Base-by-base conservation (phyloP, 140 eudicot species). In the Senecio squalidus region DNA sequence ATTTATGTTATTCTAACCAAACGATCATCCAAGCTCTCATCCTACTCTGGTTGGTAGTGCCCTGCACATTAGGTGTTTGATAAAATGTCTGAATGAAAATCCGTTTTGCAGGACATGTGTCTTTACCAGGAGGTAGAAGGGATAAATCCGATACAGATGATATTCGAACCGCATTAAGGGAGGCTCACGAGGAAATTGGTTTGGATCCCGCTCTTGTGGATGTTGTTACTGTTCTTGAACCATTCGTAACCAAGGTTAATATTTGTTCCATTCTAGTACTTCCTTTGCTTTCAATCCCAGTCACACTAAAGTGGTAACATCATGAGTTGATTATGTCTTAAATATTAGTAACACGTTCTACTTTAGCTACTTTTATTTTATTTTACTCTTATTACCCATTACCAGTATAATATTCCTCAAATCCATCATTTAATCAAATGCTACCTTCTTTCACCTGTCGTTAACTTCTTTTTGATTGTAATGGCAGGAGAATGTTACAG, bases 121-220 rank as follows among this genome's bases (percentile, higher is more conserved):
- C 91, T 16, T 79, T 88, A 78, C 91, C 94, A 4, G 96, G 96
- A 73, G 96, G 96, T 31, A 88, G 76, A 43, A 72, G 20, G 8
- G 94, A 88, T 14, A 82, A 88, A 58, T 70, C 60, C 0, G 94
- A 84, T 74, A 66, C 52, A 0, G 72, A 60, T 70, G 79, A 84
- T 41, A 69, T 53, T 6, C 76, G 24, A 16, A 88, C 88, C 2
- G 94, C 96, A 1, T 44, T 80, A 75, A 84, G 94, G 55, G 96
- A 88, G 66, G 96, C 94, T 8, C 36, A 79, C n/a, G 96, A 88
- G 78, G 96, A 88, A 66, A 88, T 88, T 15, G 96, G 94, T 1
- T 77, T 84, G 72, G 88, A 88, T 50, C 96, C 96, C 38, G 71
- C 64, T 2, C 72, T 79, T 65, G 96, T 88, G 0, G 74, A 81